Evolutionary conservation across 1,139 yeast species (phyloP), one percentile per base, ranked within the genome.

Genomic region (Yamadazyma dushanensis): DNA sequence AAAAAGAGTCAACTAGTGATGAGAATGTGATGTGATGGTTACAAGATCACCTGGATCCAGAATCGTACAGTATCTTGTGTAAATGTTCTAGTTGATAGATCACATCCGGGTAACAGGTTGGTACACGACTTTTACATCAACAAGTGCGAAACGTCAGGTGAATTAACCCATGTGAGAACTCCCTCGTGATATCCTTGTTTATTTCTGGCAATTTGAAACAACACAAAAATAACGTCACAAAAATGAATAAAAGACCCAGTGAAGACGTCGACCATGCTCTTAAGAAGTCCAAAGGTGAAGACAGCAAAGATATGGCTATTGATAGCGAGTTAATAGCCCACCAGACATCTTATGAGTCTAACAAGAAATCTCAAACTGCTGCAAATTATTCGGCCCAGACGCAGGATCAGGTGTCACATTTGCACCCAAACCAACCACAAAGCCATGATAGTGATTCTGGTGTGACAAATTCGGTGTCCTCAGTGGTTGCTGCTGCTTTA

Each of bases 291-390:
- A 32, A 32, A 16, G 3, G 3, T 8, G 35, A 32, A 19, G 23
- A 23, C 13, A 10, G 19, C 26, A 44, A 40, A 19, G 5, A 37
- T 13, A 41, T 39, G 33, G 59, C 53, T 27, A 70, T 73, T 39
- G 78, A 73, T 50, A 66, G 76, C 31, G 76, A 71, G 45, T 57
- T 73, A 46, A 61, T 73, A 40, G 69, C 67, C 23, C 76, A 72
- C 41, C 75, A 71, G 38, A 54, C 69, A 11, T 61, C 65, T 27
- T 63, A 63, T 43, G 34, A 44, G 16, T 11, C 26, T n/a, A 20
- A 29, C 17, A 29, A 20, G 10, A 31, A 31, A 25, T 16, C 26
- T 25, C 28, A 31, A 18, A 10, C 29, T 9, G 29, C 34, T 23
- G 29, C 34, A 31, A 26, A 32, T 25, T 25, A 32, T 26, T 16